A percentile compares a stretch with the other conserved stretches of the same genome.
Conservation (phyloP, 306 rosid genomes). For the Pueraria montana region DNA sequence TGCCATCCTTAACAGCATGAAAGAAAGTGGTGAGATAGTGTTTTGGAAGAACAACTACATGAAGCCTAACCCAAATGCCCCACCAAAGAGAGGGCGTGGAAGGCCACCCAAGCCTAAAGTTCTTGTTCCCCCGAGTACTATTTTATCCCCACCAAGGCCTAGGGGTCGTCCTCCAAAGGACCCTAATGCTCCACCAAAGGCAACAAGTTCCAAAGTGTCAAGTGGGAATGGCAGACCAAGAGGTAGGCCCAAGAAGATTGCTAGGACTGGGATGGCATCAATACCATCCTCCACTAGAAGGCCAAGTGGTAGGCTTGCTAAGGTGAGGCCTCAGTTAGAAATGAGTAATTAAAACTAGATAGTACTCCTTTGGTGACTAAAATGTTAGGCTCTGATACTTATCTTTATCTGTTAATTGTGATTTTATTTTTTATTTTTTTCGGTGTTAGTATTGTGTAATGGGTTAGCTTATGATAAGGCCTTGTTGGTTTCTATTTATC, state of each 20-base stretch:
- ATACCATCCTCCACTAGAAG: constrained; percentile 36
- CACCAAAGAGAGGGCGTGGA: constrained; percentile 90
- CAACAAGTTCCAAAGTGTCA: constrained; percentile 43
- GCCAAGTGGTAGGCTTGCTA: constrained; percentile 84
- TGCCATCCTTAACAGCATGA: constrained; percentile 68
- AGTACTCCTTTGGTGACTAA: too few species aligned
- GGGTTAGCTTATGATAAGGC: too few species aligned
- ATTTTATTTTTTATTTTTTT: too few species aligned
- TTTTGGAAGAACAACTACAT: constrained; percentile 77
- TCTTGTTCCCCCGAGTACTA: constrained; percentile 33
- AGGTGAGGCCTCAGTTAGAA: constrained; percentile 66
- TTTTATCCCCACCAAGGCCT: constrained; percentile 54
- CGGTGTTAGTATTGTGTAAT: too few species aligned
- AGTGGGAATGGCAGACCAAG: constrained; percentile 69
- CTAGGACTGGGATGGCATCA: constrained; percentile 24
- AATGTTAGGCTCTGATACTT: too few species aligned
- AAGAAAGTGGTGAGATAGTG: constrained; percentile 72
- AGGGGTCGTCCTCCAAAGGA: constrained; percentile 90
- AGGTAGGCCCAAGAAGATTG: constrained; percentile 82
- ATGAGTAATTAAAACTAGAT: too few species aligned
- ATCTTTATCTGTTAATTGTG: too few species aligned
- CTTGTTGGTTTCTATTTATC: too few species aligned
- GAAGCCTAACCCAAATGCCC: constrained; percentile 71
- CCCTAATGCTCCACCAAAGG: constrained; percentile 68
- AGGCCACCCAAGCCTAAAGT: constrained; percentile 80